phyloP scores from a whole-genome alignment of 495 filamentous ascomycete species.

The Talaromyces stipitatus region DNA sequence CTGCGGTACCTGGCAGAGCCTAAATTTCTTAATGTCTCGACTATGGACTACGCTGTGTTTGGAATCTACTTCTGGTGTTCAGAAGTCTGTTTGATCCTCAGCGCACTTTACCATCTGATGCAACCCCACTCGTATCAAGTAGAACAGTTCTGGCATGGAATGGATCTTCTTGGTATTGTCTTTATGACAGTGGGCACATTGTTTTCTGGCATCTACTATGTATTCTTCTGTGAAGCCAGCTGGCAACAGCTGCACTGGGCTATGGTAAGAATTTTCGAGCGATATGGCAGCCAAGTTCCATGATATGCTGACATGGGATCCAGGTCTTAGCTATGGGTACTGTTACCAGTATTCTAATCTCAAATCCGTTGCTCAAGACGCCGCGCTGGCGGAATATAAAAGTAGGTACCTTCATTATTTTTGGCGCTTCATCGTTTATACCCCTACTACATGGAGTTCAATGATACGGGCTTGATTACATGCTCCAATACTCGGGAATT shows the following conservation, averaged over 20 bases:
- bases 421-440: neutral
- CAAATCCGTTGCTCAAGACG: neutral
- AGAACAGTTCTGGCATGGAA: slow-evolving; percentile 10
- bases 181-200: slow-evolving; percentile 13
- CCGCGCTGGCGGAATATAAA: neutral
- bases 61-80: slow-evolving; percentile 11
- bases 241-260: slow-evolving; percentile 13
- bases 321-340: neutral
- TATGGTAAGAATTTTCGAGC: slow-evolving; percentile 10
- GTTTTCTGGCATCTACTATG: slow-evolving; percentile 12
- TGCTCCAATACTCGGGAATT: neutral
- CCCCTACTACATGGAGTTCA: neutral
- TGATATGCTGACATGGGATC: neutral
- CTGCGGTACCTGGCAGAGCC: slow-evolving; percentile 5
- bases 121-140: slow-evolving; percentile 5
- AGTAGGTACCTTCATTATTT: neutral
- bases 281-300: neutral
- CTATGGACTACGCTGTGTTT: slow-evolving; percentile 12
- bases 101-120: slow-evolving; percentile 11
- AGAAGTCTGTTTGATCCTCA: slow-evolving; percentile 8
- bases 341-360: neutral
- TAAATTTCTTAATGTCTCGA: slow-evolving; percentile 6
- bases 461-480: neutral
- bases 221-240: slow-evolving; percentile 13
- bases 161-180: slow-evolving; percentile 14